phyloP scores from a whole-genome alignment of 352 stramenopile genomes.

The Phytophthora brassicae region DNA sequence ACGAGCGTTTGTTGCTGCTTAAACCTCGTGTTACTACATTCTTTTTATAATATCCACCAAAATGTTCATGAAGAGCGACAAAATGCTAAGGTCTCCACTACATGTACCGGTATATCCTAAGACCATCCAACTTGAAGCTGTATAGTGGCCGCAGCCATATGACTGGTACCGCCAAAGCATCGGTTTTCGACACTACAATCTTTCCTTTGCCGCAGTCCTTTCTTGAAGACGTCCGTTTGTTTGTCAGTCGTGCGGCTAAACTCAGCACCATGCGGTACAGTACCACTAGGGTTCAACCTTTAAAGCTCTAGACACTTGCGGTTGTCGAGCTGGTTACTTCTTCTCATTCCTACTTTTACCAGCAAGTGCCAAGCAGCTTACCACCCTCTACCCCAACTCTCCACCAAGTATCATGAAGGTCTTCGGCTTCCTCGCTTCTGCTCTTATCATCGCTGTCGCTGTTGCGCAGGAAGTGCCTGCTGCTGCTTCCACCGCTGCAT shows the following conservation, averaged over 20 bases:
- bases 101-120: no score
- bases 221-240: constrained; percentile 16
- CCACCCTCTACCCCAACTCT: background rate
- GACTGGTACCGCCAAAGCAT: constrained; percentile 1
- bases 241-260: constrained; percentile 8
- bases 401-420: constrained; percentile 41
- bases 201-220: background rate
- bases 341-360: constrained; percentile 44
- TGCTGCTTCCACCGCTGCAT: constrained; percentile 12
- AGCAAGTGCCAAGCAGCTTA: constrained; percentile 43
- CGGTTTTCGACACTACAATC: constrained; percentile 19
- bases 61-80: background rate
- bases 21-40: no score
- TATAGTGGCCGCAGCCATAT: background rate
- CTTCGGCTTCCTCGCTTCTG: constrained; percentile 45
- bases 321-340: constrained; percentile 3
- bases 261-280: constrained; percentile 9
- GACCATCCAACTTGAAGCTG: constrained; percentile 25
- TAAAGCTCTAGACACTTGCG: background rate
- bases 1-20: background rate
- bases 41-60: constrained; percentile 2
- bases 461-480: constrained; percentile 25
- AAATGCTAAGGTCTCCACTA: no score
- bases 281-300: no score
- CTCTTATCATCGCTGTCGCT: constrained; percentile 38